Conservation (phyloP, 108 stramenopile species). For the Aureococcus anophagefferens region DNA sequence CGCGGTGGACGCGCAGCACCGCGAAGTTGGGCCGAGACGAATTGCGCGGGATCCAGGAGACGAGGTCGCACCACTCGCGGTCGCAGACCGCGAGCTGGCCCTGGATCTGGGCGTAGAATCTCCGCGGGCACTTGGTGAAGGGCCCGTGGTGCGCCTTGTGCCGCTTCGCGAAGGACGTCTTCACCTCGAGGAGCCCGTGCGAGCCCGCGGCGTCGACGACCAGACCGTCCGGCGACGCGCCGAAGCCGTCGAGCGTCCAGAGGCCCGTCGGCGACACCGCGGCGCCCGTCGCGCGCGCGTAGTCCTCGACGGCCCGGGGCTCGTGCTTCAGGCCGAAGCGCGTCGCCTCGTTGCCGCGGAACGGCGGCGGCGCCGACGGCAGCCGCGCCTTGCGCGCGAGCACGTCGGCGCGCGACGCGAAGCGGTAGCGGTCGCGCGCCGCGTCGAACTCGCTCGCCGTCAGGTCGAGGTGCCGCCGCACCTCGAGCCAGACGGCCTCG, state of each 20-base stretch:
- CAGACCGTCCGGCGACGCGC: constrained; percentile 38
- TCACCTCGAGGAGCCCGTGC: constrained; percentile 31
- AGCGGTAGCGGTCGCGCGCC: constrained; percentile 18
- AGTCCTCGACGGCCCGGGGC: constrained; percentile 26
- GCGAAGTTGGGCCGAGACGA: background rate
- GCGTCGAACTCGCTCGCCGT: constrained; percentile 30
- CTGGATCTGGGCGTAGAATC: constrained; percentile 40
- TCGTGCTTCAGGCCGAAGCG: constrained; percentile 35
- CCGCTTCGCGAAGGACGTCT: constrained; percentile 28
- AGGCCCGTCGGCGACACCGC: constrained; percentile 31
- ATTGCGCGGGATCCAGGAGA: constrained; percentile 27
- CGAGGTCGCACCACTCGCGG: constrained; percentile 36
- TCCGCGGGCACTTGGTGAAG: constrained; percentile 28
- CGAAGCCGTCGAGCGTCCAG: constrained; percentile 16
- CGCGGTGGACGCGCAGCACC: background rate
- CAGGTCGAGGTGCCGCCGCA: constrained; percentile 19
- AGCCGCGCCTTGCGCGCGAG: constrained; percentile 8
- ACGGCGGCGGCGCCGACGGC: background rate
- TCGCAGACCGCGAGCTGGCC: constrained; percentile 37
- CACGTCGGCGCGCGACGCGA: constrained; percentile 27
- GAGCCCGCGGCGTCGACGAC: constrained; percentile 1
- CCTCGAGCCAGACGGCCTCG: constrained; percentile 35
- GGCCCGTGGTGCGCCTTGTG: constrained; percentile 17
- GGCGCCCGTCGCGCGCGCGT: constrained; percentile 10
- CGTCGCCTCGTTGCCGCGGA: constrained; percentile 4